Base-by-base conservation (phyloP, 2,329 filamentous ascomycete genomes). In the Xylariaceae sp. region DNA sequence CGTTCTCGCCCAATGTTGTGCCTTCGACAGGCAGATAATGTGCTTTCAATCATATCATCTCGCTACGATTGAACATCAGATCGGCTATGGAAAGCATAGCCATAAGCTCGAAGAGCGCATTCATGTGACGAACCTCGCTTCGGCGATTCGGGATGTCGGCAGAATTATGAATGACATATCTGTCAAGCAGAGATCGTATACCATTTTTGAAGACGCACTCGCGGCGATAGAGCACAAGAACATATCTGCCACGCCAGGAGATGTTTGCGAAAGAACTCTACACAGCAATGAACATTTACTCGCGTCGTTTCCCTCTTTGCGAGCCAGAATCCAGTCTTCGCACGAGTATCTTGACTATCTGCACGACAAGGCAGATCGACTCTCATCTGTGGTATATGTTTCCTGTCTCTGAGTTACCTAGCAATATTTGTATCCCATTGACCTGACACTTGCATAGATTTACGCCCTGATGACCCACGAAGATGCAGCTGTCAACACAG, bases 401-500 rank as follows among this genome's bases (percentile, higher is more conserved):
- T n/a, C n/a, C n/a, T n/a, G n/a, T n/a, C n/a, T n/a, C n/a, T n/a
- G n/a, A n/a, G n/a, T n/a, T n/a, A n/a, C n/a, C n/a, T n/a, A 36
- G 14, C 33, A 36, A 10, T 36, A 10, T 36, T 36, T 36, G 10
- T 10, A 14, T 10, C 33, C 13, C 13, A 9, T 38, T 14, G 34
- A 16, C 13, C 34, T 38, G 34, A 38, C 4, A 14, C 5, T 13
- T 10, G n/a, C 39, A 33, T 49, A 64, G 60, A 59, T 64, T 38
- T 61, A 57, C 51, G 59, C 60, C 16, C 51, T 61, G 28, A 50
- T 62, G 41, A 59, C 60, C 9, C 61, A 60, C 55, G 60, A 64
- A 34, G 59, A 62, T 49, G 60, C 61, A 4, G 51, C 53, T 9
- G 51, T 50, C 4, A 48, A 61, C 41, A 50, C 57, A 6, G 55